Base-by-base conservation (phyloP, 2,329 filamentous ascomycete species). In the Peltaster fructicola region DNA sequence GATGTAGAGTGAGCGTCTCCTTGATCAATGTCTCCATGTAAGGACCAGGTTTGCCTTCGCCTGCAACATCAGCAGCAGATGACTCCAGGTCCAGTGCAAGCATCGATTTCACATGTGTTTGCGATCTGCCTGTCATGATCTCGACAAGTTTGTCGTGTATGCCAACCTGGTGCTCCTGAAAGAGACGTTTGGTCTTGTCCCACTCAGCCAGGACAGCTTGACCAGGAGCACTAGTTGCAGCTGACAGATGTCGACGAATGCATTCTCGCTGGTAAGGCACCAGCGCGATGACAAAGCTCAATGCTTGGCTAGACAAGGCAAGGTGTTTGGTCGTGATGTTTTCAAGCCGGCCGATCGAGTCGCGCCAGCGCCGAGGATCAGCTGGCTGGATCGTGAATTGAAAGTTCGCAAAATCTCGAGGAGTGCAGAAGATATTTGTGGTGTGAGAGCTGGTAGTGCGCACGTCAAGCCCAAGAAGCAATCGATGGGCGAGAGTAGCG, bases 301-400 rank as follows among this genome's bases (percentile, higher is more conserved):
- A 55, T 0, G 84, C 78, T 49, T 93, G 85, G 0, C 78, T 84
- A 3, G 88, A 84, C 10, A 95, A 68, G 0, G 88, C 84, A 2
- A 98, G 65, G 52, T 98, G 85, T 41, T 88, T 88, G 1, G 88
- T 92, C 1, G 80, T 92, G 47, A 98, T 98, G 43, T 93, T 93
- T 82, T 92, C 11, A 98, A 59, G 0, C 85, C 85, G 1, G 84
- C 88, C 13, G 77, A 82, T 17, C 71, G 65, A 4, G 80, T 93
- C 4, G 88, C 88, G 4, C 88, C 88, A 2, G 88, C 88, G 1
- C 88, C 88, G 5, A 98, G 70, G 35, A 98, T 93, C 30, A 98
- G 66, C 47, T 98, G 88, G n/a, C 78, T 90, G 30, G 84, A 84
- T 11, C 88, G 75, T 3, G 82, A 93, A 50, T 98, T 93, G 62